These are phyloP conservation scores for Aspergillus sp. DNA, from an alignment of 2,329 filamentous ascomycete genomes.

Conservation along the genomic window DNA sequence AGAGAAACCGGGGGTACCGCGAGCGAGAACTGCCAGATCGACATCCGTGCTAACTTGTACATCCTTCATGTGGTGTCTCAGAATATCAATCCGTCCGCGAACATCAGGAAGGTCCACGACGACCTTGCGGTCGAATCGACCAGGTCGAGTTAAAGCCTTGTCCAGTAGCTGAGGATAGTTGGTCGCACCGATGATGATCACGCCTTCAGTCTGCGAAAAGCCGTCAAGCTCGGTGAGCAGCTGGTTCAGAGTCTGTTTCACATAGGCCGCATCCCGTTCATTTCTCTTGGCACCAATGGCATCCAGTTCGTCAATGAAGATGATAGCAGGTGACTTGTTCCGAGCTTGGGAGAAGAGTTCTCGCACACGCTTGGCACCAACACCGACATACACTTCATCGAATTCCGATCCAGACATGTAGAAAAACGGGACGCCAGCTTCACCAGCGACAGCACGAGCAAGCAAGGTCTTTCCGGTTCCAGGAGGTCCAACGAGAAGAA, in stretches of 20 bases:
- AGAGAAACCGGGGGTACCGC: conserved; percentile 83
- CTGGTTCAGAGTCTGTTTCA: conserved; percentile 96
- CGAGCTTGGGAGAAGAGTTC: conserved; percentile 83
- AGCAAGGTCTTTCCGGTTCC: conserved; percentile 97
- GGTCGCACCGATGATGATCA: conserved; percentile 92
- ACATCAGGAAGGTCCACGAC: conserved; percentile 85
- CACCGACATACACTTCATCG: conserved; percentile 95
- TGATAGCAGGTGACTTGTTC: conserved; percentile 79
- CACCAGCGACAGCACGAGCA: conserved; percentile 89
- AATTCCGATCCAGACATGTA: conserved; percentile 99
- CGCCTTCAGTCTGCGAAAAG: conserved; percentile 87
- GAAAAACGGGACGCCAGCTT: conserved; percentile 97
- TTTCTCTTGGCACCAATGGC: conserved; percentile 93
- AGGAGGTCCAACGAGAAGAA: conserved; percentile 87
- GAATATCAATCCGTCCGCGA: conserved; percentile 81
- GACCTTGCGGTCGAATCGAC: conserved; percentile 92
- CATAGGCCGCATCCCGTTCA: conserved; percentile 84
- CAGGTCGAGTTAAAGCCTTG: conserved; percentile 87
- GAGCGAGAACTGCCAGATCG: conserved; percentile 74
- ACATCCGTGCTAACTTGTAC: conserved; percentile 75
- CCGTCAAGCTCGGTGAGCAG: conserved; percentile 94
- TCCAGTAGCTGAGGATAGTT: conserved; percentile 94
- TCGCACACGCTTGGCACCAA: conserved; percentile 91
- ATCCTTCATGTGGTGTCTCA: conserved; percentile 90
- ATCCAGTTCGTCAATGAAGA: conserved; percentile 92